Conservation (phyloP, 257 asterid species). For the Salvia rosmarinus region DNA sequence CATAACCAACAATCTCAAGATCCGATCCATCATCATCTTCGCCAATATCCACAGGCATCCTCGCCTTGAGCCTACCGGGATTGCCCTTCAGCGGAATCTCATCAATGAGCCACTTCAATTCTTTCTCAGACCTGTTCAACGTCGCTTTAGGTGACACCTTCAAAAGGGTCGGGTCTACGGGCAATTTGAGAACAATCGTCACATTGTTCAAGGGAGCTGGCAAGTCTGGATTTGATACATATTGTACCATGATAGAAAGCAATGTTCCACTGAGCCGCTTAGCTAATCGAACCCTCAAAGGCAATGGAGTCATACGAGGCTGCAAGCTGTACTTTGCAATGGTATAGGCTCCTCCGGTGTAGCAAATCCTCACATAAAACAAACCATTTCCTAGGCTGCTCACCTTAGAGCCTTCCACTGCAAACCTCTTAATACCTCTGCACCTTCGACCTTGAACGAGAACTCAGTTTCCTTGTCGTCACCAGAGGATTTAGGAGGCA, state of each 20-base stretch:
- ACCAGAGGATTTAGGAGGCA: conserved; percentile 65
- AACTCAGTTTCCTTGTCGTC: conserved; percentile 78
- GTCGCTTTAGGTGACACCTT: conserved; percentile 91
- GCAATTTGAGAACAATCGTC: conserved; percentile 75
- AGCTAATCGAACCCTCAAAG: conserved; percentile 79
- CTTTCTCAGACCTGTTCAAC: conserved; percentile 86
- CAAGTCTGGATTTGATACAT: conserved; percentile 73
- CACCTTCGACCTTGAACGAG: conserved; percentile 81
- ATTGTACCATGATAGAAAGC: conserved; percentile 88
- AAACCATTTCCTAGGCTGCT: conserved; percentile 84
- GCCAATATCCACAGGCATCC: conserved; percentile 81
- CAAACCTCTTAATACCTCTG: conserved; percentile 84
- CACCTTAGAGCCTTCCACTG: conserved; percentile 65
- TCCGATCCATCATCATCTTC: conserved; percentile 81
- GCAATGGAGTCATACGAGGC: conserved; percentile 80
- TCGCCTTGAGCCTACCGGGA: conserved; percentile 84
- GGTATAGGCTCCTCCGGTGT: conserved; percentile 69
- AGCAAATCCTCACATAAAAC: conserved; percentile 82
- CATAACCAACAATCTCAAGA: conserved; percentile 71
- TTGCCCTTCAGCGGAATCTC: conserved; percentile 79
- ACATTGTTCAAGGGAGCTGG: conserved; percentile 73
- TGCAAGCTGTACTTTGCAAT: conserved; percentile 73
- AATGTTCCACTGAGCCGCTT: conserved; percentile 87
- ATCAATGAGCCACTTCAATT: conserved; percentile 86
- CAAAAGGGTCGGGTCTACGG: conserved; percentile 80